These are phyloP conservation scores for Colletotrichum liriopes DNA, from an alignment of 2,329 filamentous ascomycete species.

Conservation along the genomic window DNA sequence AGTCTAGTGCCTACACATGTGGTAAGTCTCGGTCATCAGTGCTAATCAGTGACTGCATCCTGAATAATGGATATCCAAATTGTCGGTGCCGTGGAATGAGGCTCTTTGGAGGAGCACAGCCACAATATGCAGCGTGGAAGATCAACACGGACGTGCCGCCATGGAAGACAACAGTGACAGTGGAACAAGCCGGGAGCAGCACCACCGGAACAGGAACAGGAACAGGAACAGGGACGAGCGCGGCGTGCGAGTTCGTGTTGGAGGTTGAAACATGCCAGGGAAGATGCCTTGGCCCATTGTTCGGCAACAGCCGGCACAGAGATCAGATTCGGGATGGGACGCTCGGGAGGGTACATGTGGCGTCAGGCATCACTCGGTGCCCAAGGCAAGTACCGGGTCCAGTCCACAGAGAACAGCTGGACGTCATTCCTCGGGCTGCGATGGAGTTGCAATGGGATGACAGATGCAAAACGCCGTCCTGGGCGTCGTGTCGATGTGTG, in stretches of 20 bases:
- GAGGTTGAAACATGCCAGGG: conserved; percentile 29
- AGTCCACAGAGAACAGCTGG: background rate
- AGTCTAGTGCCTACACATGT: background rate
- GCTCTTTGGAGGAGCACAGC: conserved; percentile 25
- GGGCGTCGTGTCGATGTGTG: background rate
- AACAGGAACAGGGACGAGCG: background rate
- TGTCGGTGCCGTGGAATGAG: conserved; percentile 5
- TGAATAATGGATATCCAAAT: background rate
- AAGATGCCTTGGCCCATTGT: conserved; percentile 16
- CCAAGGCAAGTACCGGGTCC: conserved; percentile 3
- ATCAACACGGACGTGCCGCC: background rate
- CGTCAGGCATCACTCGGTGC: conserved; percentile 11
- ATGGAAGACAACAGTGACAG: background rate
- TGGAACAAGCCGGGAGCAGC: conserved; percentile 3
- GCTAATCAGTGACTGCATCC: background rate
- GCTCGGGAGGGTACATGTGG: conserved; percentile 8
- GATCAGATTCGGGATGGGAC: conserved; percentile 24
- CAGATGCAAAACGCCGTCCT: conserved; percentile 19
- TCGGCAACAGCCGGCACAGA: conserved; percentile 33
- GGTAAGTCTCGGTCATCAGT: background rate
- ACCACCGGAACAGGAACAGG: background rate
- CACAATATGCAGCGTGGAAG: conserved; percentile 12
- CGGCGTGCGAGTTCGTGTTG: conserved; percentile 5
- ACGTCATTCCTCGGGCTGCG: conserved; percentile 21
- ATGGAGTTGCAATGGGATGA: conserved; percentile 27